Evolutionary conservation across 2,329 filamentous ascomycete genomes (phyloP).

Genomic region (Emericellopsis cladophorae): DNA sequence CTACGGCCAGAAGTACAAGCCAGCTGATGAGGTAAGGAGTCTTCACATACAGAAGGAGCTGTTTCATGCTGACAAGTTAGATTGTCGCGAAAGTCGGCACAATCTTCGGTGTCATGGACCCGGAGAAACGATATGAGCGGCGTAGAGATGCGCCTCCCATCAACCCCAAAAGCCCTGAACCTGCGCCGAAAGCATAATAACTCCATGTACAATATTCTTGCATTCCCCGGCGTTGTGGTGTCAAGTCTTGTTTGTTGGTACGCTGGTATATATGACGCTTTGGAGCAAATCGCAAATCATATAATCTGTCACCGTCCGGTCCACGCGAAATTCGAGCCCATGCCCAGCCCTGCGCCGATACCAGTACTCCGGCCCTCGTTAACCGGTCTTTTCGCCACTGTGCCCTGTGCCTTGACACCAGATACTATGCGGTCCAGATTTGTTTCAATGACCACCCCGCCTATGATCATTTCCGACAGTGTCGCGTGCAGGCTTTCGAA

Average conservation of each 20-base stretch:
- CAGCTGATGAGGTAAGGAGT: conserved; percentile 23
- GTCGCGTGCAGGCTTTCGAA: conserved; percentile 93
- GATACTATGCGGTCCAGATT: conserved; percentile 78
- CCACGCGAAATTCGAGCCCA: conserved; percentile 49
- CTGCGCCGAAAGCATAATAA: conserved; percentile 5
- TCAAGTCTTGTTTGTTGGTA: not conserved
- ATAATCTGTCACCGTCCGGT: conserved; percentile 17
- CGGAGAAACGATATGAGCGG: conserved; percentile 28
- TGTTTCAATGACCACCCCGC: conserved; percentile 89
- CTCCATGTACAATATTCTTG: not conserved
- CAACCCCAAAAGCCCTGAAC: conserved; percentile 7
- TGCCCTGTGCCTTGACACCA: conserved; percentile 66
- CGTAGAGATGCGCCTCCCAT: conserved; percentile 21
- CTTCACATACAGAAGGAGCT: conserved; percentile 5
- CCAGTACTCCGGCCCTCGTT: conserved; percentile 47
- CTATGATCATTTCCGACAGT: conserved; percentile 87
- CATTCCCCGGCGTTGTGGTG: not conserved
- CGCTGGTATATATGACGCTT: not conserved
- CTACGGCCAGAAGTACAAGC: conserved; percentile 28
- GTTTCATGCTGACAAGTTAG: conserved; percentile 10
- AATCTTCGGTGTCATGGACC: conserved; percentile 25
- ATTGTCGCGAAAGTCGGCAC: conserved; percentile 21
- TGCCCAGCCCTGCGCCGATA: conserved; percentile 36
- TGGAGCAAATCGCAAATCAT: not conserved
- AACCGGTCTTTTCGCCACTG: conserved; percentile 66